Evolutionary conservation across 2,329 filamentous ascomycete species (phyloP).

Genomic region (Blastomyces silverae): DNA sequence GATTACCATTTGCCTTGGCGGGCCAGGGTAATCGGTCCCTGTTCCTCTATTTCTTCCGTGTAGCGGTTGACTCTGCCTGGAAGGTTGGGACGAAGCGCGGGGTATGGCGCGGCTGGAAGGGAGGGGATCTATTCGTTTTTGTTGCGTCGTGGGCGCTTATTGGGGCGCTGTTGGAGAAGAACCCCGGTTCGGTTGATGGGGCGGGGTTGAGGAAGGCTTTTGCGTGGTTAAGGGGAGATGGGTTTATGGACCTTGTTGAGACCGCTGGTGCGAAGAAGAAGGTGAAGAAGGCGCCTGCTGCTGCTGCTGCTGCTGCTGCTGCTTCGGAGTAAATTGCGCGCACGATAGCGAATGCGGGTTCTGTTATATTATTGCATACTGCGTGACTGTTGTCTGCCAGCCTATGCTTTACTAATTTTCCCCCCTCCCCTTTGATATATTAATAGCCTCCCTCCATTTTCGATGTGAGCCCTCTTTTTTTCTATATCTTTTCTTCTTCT

Average conservation of each 20-base stretch:
- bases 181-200: constrained; percentile 62
- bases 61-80: constrained; percentile 79
- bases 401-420: not conserved
- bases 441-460: too few relatives aligned
- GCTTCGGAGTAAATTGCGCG: constrained; percentile 11
- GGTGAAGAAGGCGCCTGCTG: constrained; percentile 30
- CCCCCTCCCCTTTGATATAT: not conserved
- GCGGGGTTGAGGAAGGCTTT: constrained; percentile 62
- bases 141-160: constrained; percentile 70
- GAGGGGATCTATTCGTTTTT: constrained; percentile 80
- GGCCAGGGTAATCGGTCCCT: constrained; percentile 41
- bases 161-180: constrained; percentile 68
- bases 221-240: constrained; percentile 67
- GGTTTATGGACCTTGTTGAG: constrained; percentile 62
- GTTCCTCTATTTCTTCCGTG: constrained; percentile 70
- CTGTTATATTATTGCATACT: not conserved
- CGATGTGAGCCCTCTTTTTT: too few relatives aligned
- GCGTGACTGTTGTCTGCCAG: not conserved
- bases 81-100: constrained; percentile 87
- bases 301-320: constrained; percentile 16
- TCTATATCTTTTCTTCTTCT: not conserved
- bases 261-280: constrained; percentile 36
- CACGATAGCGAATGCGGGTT: not conserved
- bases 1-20: constrained; percentile 65
- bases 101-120: constrained; percentile 76